Percentiles rank a stretch among this genome's conserved stretches.
phyloP scores from a whole-genome alignment of 2,329 filamentous ascomycete species.

The Cladophialophora yegresii region DNA sequence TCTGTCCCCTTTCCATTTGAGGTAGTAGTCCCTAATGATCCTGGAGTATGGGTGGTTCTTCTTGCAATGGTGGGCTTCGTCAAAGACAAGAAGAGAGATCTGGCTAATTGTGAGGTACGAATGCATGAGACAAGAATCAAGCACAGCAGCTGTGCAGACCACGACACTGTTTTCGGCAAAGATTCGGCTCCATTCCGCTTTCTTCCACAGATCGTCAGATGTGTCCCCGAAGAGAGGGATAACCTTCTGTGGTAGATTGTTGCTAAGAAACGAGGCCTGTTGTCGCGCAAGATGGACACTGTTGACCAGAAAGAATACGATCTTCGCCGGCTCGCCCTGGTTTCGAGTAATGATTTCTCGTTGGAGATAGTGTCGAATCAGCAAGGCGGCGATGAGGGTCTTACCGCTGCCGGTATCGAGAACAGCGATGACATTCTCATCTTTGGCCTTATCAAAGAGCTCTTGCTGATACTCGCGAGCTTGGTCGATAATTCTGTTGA shows the following conservation, averaged over 20 bases:
- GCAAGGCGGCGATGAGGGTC: constrained; percentile 87
- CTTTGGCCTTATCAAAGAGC: constrained; percentile 82
- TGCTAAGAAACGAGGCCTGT: constrained; percentile 77
- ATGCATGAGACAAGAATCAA: constrained; percentile 74
- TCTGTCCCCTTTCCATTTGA: constrained; percentile 51
- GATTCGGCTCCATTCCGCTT: constrained; percentile 59
- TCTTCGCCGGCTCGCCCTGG: constrained; percentile 60
- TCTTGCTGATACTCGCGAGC: constrained; percentile 91
- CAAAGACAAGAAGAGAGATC: constrained; percentile 89
- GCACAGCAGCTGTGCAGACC: constrained; percentile 87
- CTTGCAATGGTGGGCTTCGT: constrained; percentile 95
- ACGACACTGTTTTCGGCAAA: constrained; percentile 73
- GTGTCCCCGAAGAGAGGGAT: constrained; percentile 73
- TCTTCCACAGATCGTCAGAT: constrained; percentile 61
- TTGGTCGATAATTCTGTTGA: constrained; percentile 68
- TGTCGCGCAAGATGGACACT: constrained; percentile 85
- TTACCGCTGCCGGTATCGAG: constrained; percentile 75
- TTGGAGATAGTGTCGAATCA: constrained; percentile 75
- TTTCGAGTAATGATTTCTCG: constrained; percentile 72
- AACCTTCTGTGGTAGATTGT: constrained; percentile 76
- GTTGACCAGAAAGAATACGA: constrained; percentile 76
- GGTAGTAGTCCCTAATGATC: constrained; percentile 86
- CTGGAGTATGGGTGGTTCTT: constrained; percentile 86
- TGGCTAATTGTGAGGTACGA: constrained; percentile 77
- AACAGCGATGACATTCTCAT: constrained; percentile 86